Conservation (phyloP, 768 basidiomycete species). For the Pulveroboletus sp. region DNA sequence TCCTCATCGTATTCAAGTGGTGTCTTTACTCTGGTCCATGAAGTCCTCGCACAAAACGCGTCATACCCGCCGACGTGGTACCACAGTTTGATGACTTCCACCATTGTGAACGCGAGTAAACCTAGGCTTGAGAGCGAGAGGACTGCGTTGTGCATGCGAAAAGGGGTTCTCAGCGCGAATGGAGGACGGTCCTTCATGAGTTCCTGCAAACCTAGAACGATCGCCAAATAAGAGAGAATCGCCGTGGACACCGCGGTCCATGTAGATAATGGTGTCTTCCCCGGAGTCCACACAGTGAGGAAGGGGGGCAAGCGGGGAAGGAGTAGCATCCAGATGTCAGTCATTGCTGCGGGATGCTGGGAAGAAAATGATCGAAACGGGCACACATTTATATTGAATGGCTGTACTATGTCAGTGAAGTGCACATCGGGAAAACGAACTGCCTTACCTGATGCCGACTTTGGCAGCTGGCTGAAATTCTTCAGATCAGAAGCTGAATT, state of each 20-base stretch:
- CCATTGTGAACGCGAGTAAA: conserved; percentile 74
- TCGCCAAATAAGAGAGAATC: conserved; percentile 72
- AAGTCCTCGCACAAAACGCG: conserved; percentile 64
- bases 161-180: conserved; percentile 66
- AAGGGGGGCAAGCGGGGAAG: conserved; percentile 44
- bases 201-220: conserved; percentile 78
- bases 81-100: conserved; percentile 77
- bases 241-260: conserved; percentile 59
- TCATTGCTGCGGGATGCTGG: conserved; percentile 1
- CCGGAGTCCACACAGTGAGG: conserved; percentile 63
- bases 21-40: conserved; percentile 79
- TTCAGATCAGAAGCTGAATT: too few relatives aligned
- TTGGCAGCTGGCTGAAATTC: too few relatives aligned
- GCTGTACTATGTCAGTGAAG: too few relatives aligned
- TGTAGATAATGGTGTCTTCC: conserved; percentile 79
- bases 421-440: too few relatives aligned
- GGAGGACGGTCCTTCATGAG: conserved; percentile 75
- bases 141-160: conserved; percentile 83
- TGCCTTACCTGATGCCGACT: too few relatives aligned
- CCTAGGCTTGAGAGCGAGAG: conserved; percentile 78
- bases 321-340: not conserved
- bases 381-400: too few relatives aligned
- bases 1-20: not conserved
- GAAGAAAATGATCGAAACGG: not conserved
- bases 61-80: conserved; percentile 68